Base-by-base conservation (phyloP, 345 rosid genomes). In the Syzygium aromaticum region DNA sequence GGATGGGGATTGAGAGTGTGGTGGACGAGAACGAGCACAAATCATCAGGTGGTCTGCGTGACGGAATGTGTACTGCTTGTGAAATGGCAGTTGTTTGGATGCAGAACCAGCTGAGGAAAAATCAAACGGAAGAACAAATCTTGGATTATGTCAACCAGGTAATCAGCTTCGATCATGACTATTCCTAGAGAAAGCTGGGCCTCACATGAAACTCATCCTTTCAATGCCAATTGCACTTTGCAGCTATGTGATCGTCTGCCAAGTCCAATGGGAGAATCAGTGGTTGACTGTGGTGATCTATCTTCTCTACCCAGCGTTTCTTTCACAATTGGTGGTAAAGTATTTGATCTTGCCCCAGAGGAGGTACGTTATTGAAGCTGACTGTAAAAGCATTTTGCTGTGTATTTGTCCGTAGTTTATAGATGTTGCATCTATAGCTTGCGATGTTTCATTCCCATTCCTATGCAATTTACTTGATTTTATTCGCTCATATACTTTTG, bases 11-110 rank as follows among this genome's bases (percentile, higher is more conserved):
- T 56, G 89, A 92, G 94, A 93, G 94, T 54, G 93, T 95, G 83
- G 93, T 90, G 88, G 91, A 93, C 13, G 87, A 92, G 92, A 88
- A 89, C 38, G n/a, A 54, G 51, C 94, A 88, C 87, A 92, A 89
- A 89, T 86, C 92, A 86, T 93, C 94, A 3, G 91, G 86, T 88
- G 93, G 94, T 73, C 27, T 92, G 51, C 90, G 77, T 78, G 93
- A 92, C 84, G 91, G 94, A 10, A 91, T 88, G 93, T 97, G 99
- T 84, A 86, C 94, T 86, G 93, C 93, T 90, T 97, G 99, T 87
- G 95, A 96, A 93, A 95, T 94, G 99, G 95, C 98, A 59, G 96
- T 95, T 25, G 93, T 96, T 30, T 97, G 99, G 99, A 96, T 97
- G 99, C 93, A 94, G 88, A 96, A 95, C 86, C 92, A 93, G 92